Percentiles rank a stretch among this genome's conserved stretches.
These are phyloP conservation scores for Sporothrix globosa DNA, from an alignment of 2,329 filamentous ascomycete genomes.

Conservation along the genomic window DNA sequence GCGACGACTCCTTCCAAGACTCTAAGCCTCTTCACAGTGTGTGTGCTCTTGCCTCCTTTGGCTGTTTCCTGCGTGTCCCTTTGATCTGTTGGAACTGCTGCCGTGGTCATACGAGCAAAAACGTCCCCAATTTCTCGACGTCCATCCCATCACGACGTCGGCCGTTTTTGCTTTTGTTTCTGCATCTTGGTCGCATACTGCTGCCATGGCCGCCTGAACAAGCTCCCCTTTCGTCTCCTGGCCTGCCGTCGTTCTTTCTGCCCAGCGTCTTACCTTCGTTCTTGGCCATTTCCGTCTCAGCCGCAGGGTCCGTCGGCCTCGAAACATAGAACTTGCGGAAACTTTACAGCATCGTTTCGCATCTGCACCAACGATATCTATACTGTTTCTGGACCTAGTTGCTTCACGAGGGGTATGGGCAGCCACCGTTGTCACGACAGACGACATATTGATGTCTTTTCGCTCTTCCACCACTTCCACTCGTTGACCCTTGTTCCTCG, in stretches of 20 bases:
- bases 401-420: background rate
- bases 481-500: background rate
- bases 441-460: background rate
- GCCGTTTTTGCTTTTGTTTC: background rate
- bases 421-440: background rate
- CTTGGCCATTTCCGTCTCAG: background rate
- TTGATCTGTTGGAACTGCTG: background rate
- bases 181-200: background rate
- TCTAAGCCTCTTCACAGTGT: background rate
- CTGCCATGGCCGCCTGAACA: conserved; percentile 23
- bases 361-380: background rate
- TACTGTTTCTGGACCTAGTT: background rate
- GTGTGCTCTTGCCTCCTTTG: background rate
- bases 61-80: background rate
- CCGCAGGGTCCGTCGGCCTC: background rate
- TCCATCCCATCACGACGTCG: background rate
- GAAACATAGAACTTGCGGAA: background rate
- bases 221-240: background rate
- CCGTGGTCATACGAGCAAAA: background rate
- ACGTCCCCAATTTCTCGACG: background rate
- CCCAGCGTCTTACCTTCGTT: background rate
- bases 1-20: conserved; percentile 19
- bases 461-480: background rate
- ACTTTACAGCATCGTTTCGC: background rate
- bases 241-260: background rate